These are phyloP conservation scores for Phytophthora constricta DNA, from an alignment of 352 stramenopile species.

Conservation along the genomic window DNA sequence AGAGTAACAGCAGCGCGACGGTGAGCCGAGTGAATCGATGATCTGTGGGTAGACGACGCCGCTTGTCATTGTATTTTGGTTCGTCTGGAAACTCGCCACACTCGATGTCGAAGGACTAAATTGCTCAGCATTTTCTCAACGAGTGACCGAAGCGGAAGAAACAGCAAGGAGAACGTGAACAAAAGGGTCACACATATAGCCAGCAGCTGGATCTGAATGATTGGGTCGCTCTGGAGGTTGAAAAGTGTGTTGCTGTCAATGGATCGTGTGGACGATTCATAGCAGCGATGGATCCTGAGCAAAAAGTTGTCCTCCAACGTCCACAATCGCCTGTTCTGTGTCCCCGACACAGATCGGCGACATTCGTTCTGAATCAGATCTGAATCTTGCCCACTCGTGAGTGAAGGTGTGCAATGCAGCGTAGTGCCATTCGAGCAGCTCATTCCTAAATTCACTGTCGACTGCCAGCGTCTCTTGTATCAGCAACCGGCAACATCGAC, in stretches of 20 bases:
- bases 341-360: too few species aligned
- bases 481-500: too few species aligned
- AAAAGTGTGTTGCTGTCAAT: conserved; percentile 60
- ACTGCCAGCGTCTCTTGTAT: too few species aligned
- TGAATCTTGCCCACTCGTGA: too few species aligned
- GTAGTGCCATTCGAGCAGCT: too few species aligned
- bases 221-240: conserved; percentile 48
- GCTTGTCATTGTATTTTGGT: conserved; percentile 8
- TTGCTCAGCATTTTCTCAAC: conserved; percentile 36
- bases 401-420: too few species aligned
- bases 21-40: conserved; percentile 7
- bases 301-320: too few species aligned
- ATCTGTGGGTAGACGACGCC: not conserved
- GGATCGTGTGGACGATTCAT: too few species aligned
- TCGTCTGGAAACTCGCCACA: conserved; percentile 7
- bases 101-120: conserved; percentile 5
- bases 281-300: too few species aligned
- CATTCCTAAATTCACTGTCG: too few species aligned
- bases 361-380: too few species aligned
- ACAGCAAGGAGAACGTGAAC: conserved; percentile 61
- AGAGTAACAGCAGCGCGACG: conserved; percentile 30
- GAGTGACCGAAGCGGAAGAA: conserved; percentile 49
- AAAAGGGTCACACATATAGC: conserved; percentile 52
- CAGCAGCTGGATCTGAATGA: conserved; percentile 51
- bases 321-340: too few species aligned